A percentile compares a stretch with the other conserved stretches of the same genome.
phyloP scores from a whole-genome alignment of 164 flowering plant genomes.

The Cinnamomum chago region DNA sequence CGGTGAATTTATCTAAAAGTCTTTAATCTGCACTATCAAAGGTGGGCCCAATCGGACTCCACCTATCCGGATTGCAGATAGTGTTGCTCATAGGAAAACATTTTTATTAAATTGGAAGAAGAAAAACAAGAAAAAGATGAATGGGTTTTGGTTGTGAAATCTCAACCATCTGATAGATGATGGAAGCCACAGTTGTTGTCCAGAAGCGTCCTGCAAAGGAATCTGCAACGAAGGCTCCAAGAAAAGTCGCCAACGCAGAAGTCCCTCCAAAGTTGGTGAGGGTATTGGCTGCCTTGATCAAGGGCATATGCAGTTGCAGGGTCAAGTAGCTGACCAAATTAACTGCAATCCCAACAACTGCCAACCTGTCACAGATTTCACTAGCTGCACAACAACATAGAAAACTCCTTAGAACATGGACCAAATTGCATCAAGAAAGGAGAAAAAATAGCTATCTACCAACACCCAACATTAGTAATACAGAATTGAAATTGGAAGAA shows the following conservation, averaged over 20 bases:
- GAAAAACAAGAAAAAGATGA: neutral
- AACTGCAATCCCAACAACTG: slow-evolving; percentile 75
- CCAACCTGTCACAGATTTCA: slow-evolving; percentile 85
- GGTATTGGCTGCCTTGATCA: slow-evolving; percentile 87
- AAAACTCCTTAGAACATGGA: neutral
- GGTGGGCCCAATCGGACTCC: too few species aligned
- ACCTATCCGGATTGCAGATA: too few species aligned
- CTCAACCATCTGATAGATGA: slow-evolving; percentile 74
- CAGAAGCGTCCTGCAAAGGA: slow-evolving; percentile 83
- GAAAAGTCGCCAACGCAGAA: slow-evolving; percentile 73
- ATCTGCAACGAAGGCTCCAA: slow-evolving; percentile 88
- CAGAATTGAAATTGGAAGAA: neutral
- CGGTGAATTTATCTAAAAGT: too few species aligned
- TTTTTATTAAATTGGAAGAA: too few species aligned
- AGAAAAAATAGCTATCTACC: neutral
- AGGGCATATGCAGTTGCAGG: slow-evolving; percentile 67
- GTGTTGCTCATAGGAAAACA: too few species aligned
- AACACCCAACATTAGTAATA: neutral
- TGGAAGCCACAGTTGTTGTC: slow-evolving; percentile 78
- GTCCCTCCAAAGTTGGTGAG: slow-evolving; percentile 91
- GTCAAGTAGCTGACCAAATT: slow-evolving; percentile 92
- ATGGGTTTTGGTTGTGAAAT: too few species aligned
- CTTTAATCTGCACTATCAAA: too few species aligned
- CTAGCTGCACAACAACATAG: slow-evolving; percentile 45
- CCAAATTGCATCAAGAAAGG: neutral